These are phyloP conservation scores for Purshia tridentata DNA, from an alignment of 306 rosid genomes.

Conservation along the genomic window DNA sequence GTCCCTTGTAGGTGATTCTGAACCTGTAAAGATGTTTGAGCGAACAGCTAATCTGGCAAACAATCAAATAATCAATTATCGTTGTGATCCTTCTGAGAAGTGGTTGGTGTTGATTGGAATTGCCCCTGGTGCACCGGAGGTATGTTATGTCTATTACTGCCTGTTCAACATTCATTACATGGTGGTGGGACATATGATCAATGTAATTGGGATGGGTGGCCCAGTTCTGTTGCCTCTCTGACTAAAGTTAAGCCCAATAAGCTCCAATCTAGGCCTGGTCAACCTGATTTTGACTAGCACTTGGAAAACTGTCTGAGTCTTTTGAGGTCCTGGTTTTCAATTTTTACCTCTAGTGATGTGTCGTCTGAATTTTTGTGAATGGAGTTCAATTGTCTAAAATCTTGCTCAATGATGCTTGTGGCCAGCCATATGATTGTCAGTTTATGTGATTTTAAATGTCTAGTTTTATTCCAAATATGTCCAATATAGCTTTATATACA, in stretches of 20 bases:
- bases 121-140: constrained; percentile 99
- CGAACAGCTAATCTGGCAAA: constrained; percentile 89
- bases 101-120: constrained; percentile 99
- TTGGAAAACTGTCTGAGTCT: not conserved
- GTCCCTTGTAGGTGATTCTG: constrained; percentile 74
- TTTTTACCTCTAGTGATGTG: not conserved
- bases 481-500: constrained; percentile 8
- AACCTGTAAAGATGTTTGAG: constrained; percentile 93
- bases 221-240: too few species aligned
- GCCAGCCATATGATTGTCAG: not conserved
- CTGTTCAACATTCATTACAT: not conserved
- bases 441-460: not conserved
- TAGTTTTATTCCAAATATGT: constrained; percentile 4
- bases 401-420: not conserved
- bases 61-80: constrained; percentile 95
- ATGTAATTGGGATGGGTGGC: not conserved
- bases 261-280: not conserved
- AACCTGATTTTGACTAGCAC: not conserved
- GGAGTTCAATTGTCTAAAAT: not conserved
- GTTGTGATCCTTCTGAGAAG: constrained; percentile 97
- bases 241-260: not conserved
- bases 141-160: constrained; percentile 30
- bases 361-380: not conserved
- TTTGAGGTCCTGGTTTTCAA: not conserved
- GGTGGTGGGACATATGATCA: not conserved